phyloP scores from a whole-genome alignment of 2,329 filamentous ascomycete species.

The Xylaria sp. region DNA sequence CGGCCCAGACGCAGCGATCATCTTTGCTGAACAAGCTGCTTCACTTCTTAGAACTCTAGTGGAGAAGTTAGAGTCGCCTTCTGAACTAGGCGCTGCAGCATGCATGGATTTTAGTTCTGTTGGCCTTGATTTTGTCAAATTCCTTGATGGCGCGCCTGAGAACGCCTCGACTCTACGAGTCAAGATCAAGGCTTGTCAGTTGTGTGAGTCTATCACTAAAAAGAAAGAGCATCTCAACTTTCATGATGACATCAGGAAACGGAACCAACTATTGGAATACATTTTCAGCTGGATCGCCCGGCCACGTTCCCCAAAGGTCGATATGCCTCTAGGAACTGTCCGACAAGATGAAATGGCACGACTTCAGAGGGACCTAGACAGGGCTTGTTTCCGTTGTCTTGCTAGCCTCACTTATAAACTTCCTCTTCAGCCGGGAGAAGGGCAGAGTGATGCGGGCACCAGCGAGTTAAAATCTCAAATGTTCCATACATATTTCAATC shows the following conservation, averaged over 20 bases:
- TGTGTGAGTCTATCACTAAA: slow-evolving; percentile 72
- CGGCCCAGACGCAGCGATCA: slow-evolving; percentile 68
- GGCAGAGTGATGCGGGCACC: slow-evolving; percentile 72
- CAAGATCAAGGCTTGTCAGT: slow-evolving; percentile 75
- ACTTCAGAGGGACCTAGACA: slow-evolving; percentile 73
- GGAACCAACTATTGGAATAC: slow-evolving; percentile 75
- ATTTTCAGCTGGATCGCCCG: slow-evolving; percentile 76
- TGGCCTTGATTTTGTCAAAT: slow-evolving; percentile 74
- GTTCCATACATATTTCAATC: slow-evolving; percentile 78
- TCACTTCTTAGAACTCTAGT: slow-evolving; percentile 72
- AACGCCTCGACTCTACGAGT: slow-evolving; percentile 67
- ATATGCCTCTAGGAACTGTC: slow-evolving; percentile 53
- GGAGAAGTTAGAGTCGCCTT: slow-evolving; percentile 71
- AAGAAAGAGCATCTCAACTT: slow-evolving; percentile 76
- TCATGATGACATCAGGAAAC: slow-evolving; percentile 74
- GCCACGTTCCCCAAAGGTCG: slow-evolving; percentile 63
- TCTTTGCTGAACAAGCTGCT: slow-evolving; percentile 75
- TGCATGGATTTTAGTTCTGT: slow-evolving; percentile 72
- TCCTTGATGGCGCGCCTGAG: slow-evolving; percentile 69
- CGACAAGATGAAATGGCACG: slow-evolving; percentile 67
- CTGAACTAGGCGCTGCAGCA: slow-evolving; percentile 70
- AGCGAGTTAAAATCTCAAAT: slow-evolving; percentile 77
- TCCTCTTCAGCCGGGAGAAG: slow-evolving; percentile 73
- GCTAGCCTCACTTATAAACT: slow-evolving; percentile 74
- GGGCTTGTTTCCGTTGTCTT: slow-evolving; percentile 72